Evolutionary conservation across 331 rosid genomes (phyloP), one percentile per base, ranked within the genome.

Genomic region (Malus hybrid): DNA sequence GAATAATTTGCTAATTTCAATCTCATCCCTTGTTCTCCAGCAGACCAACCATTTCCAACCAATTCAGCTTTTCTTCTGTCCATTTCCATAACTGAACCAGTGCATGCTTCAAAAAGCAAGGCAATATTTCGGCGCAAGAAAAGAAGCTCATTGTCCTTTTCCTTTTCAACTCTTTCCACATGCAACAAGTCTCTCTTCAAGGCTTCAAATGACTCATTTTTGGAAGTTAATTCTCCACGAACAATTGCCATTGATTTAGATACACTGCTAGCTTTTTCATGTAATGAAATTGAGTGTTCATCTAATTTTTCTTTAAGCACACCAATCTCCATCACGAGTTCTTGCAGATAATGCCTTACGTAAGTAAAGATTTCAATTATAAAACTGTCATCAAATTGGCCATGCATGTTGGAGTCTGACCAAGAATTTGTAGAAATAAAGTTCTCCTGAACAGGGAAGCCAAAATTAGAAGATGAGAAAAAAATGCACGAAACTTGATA

Each of bases 41-140:
- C 61, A 57, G 74, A 83, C 32, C 79, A 69, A 70, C 83, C 77
- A 42, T 74, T 82, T 65, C 90, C 96, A 69, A 81, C 82, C 79
- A 93, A 81, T 68, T 83, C 98, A 70, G 84, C 85, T 78, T 89
- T 92, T 78, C 83, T 85, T 67, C 78, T 79, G 71, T 82, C 89
- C 63, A 92, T 77, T 80, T 86, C 93, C 82, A 60, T 70, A 68
- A 84, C 75, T 63, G 86, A 83, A 79, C 76, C 79, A 34, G 82
- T 79, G 78, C 91, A 92, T 71, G 93, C 92, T 79, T 95, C 90
- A 74, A 74, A 83, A 78, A 92, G 92, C 87, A 72, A 64, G 16
- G 81, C 79, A 80, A 86, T 48, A 78, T 80, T 86, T 81, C 73
- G 88, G 57, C 78, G 88, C 76, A 92, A 79, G 74, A 79, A 71